Base-by-base conservation (phyloP, 2,329 filamentous ascomycete genomes). In the Fusarium acutatum region DNA sequence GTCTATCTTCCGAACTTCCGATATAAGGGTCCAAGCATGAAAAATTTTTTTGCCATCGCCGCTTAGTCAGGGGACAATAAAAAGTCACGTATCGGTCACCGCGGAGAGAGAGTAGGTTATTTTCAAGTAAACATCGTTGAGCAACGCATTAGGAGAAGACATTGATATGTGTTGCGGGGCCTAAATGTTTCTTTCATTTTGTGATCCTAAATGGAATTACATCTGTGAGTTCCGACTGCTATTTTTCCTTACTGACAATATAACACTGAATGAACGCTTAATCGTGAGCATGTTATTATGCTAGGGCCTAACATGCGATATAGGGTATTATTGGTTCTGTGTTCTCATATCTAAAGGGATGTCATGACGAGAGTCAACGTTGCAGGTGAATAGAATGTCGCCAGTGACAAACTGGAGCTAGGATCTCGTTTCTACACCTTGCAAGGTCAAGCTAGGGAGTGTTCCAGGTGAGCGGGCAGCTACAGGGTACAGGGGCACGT, bases 201-300 rank as follows among this genome's bases (percentile, higher is more conserved):
- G 3, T 11, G 11, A 4, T 30, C 14, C 14, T 1, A 2, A 6
- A 4, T n/a, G 0, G 3, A 7, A 49, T 11, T n/a, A 30, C 5
- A 18, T 4, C 12, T 24, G 3, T 7, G 20, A 34, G 9, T 20
- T 1, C 7, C 22, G 24, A 24, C 15, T 11, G 1, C 10, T 0
- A 32, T 7, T 24, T 24, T 1, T 13, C 3, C 5, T n/a, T n/a
- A 10, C 8, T 20, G 4, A 14, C 3, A 9, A 20, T 6, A 6
- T 20, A 8, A 44, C 9, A 20, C 17, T 26, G 12, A 13, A 26
- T 20, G 2, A 18, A 44, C 17, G n/a, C n/a, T n/a, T n/a, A n/a
- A n/a, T n/a, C n/a, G n/a, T n/a, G n/a, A n/a, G n/a, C n/a, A n/a
- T n/a, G n/a, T n/a, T n/a, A n/a, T n/a, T n/a, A n/a, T n/a, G n/a